phyloP scores from a whole-genome alignment of 2,329 filamentous ascomycete species.

The Biscogniauxia mediterranea region DNA sequence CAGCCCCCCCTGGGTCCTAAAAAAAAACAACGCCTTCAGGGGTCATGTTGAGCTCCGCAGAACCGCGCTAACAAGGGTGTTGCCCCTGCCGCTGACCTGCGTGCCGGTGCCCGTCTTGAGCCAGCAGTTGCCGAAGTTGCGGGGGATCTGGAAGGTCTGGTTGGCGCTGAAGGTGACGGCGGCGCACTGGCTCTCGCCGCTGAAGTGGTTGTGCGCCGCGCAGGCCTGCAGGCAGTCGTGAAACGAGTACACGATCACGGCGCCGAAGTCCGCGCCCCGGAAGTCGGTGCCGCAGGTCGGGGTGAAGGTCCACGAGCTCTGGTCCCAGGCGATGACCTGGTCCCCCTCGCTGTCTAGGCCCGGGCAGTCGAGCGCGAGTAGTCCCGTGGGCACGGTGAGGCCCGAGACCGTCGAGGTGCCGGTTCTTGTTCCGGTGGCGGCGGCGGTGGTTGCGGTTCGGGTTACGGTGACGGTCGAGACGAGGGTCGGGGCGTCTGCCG shows the following conservation, averaged over 20 bases:
- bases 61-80: neutral
- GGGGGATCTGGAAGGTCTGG: conserved; percentile 11
- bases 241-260: conserved; percentile 20
- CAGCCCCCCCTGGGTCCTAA: too few relatives aligned
- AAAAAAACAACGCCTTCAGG: too few relatives aligned
- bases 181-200: conserved; percentile 10
- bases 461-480: neutral
- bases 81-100: neutral
- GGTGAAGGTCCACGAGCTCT: conserved; percentile 16
- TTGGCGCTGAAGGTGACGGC: conserved; percentile 15
- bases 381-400: conserved; percentile 15
- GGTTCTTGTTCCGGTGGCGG: conserved; percentile 2
- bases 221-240: conserved; percentile 21
- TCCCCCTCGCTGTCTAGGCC: neutral
- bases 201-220: conserved; percentile 19
- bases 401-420: conserved; percentile 3
- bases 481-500: neutral
- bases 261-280: conserved; percentile 11
- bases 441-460: conserved; percentile 1
- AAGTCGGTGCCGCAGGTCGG: conserved; percentile 15
- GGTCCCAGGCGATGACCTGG: conserved; percentile 10
- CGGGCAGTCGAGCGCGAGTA: conserved; percentile 20
- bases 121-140: conserved; percentile 15
- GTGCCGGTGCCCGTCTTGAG: conserved; percentile 3
- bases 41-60: neutral